These are phyloP conservation scores for Solanum rostratum DNA, from an alignment of 257 asterid species.

Conservation along the genomic window DNA sequence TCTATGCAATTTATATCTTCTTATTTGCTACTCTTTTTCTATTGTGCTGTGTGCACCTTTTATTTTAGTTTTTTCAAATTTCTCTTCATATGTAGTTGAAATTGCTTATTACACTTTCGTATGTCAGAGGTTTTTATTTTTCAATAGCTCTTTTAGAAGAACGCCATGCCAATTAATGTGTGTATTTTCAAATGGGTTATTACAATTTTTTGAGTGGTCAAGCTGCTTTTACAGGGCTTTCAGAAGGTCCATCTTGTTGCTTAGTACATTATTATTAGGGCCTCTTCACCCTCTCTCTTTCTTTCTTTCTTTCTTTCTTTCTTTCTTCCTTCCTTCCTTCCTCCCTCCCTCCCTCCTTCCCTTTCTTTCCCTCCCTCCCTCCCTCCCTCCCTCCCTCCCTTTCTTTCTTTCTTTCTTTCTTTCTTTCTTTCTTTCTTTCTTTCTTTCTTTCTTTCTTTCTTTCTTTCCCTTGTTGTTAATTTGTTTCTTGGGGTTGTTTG, in stretches of 20 bases:
- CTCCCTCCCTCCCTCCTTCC: no score
- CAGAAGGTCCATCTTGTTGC: not conserved
- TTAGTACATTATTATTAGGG: not conserved
- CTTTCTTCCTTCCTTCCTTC: no score
- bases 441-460: not conserved
- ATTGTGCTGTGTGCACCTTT: not conserved
- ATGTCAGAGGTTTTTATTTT: not conserved
- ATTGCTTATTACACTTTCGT: not conserved
- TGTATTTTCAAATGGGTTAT: not conserved
- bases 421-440: no score
- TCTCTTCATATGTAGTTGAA: not conserved
- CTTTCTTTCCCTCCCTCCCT: no score
- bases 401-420: no score
- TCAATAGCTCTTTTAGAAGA: not conserved
- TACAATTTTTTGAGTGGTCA: not conserved
- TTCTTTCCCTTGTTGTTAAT: not conserved
- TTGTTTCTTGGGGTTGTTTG: not conserved
- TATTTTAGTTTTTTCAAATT: not conserved
- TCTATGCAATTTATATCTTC: not conserved
- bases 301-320: no score
- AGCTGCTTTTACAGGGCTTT: not conserved
- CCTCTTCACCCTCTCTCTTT: no score
- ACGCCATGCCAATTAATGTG: not conserved
- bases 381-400: no score
- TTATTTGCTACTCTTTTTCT: not conserved